A percentile compares a stretch with the other conserved stretches of the same genome.
phyloP scores from a whole-genome alignment of 2,329 filamentous ascomycete genomes.

The Neurospora sp. region DNA sequence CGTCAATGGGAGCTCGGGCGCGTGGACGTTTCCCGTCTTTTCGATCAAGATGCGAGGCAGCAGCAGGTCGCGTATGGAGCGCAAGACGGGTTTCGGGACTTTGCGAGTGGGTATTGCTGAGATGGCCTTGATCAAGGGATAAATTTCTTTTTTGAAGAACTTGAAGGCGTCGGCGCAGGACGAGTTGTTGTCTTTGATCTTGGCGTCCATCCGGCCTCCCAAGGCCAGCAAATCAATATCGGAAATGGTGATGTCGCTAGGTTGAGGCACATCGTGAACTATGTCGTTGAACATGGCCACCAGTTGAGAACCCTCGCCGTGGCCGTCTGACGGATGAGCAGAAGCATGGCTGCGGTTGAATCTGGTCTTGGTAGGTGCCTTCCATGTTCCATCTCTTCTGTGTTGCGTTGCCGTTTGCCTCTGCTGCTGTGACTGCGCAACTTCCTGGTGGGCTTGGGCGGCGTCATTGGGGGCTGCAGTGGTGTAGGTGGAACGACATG shows the following conservation, averaged over 20 bases:
- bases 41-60: slow-evolving; percentile 8
- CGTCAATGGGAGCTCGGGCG: slow-evolving; percentile 25
- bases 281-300: slow-evolving; percentile 17
- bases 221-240: not conserved
- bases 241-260: not conserved
- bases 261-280: slow-evolving; percentile 3
- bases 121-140: not conserved
- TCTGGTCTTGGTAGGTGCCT: not conserved
- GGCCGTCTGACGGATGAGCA: not conserved
- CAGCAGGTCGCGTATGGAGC: not conserved
- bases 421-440: not conserved
- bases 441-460: not conserved
- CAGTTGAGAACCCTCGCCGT: slow-evolving; percentile 4
- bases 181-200: not conserved
- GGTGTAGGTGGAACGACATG: slow-evolving; percentile 5
- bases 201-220: not conserved
- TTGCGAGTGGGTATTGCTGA: not conserved
- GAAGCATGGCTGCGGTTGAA: not conserved
- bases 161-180: not conserved
- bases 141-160: not conserved
- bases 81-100: slow-evolving; percentile 22
- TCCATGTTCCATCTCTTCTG: not conserved
- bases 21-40: slow-evolving; percentile 23
- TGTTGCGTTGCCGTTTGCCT: not conserved
- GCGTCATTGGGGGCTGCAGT: slow-evolving; percentile 1